Percentiles rank a stretch among this genome's conserved stretches.
These are phyloP conservation scores for Acaromyces ingoldii DNA, from an alignment of 1,284 basidiomycete species.

Conservation along the genomic window DNA sequence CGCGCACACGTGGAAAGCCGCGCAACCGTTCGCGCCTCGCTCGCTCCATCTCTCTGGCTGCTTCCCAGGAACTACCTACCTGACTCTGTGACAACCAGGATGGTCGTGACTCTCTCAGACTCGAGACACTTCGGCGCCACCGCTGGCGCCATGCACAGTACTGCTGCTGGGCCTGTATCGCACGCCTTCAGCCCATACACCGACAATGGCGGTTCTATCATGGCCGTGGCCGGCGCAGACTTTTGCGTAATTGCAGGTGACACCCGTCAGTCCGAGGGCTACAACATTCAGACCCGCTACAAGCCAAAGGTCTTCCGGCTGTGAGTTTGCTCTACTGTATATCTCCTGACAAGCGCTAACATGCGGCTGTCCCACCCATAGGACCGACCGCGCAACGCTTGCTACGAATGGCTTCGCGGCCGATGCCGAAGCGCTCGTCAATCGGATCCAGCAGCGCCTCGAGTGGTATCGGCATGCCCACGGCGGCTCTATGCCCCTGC, in stretches of 20 bases:
- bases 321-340: slow-evolving; percentile 5
- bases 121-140: too few species aligned
- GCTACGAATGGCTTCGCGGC: slow-evolving; percentile 49
- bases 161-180: not conserved
- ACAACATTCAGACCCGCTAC: slow-evolving; percentile 51
- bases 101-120: too few species aligned
- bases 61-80: too few species aligned
- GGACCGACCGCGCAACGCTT: slow-evolving; percentile 45
- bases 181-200: slow-evolving; percentile 7
- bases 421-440: slow-evolving; percentile 48
- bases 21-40: too few species aligned
- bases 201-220: slow-evolving; percentile 34
- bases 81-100: too few species aligned
- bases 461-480: slow-evolving; percentile 49
- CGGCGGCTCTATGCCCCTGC: slow-evolving; percentile 45
- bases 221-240: slow-evolving; percentile 47
- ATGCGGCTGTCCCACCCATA: slow-evolving; percentile 1
- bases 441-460: slow-evolving; percentile 37
- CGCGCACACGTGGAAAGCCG: too few species aligned
- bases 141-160: too few species aligned
- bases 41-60: too few species aligned
- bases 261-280: slow-evolving; percentile 46
- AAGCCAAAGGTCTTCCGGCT: slow-evolving; percentile 51
- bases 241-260: slow-evolving; percentile 51
- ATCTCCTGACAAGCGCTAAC: too few species aligned